A percentile compares a stretch with the other conserved stretches of the same genome.
Conservation (phyloP, 345 rosid genomes). For the Bretschneidera sinensis region DNA sequence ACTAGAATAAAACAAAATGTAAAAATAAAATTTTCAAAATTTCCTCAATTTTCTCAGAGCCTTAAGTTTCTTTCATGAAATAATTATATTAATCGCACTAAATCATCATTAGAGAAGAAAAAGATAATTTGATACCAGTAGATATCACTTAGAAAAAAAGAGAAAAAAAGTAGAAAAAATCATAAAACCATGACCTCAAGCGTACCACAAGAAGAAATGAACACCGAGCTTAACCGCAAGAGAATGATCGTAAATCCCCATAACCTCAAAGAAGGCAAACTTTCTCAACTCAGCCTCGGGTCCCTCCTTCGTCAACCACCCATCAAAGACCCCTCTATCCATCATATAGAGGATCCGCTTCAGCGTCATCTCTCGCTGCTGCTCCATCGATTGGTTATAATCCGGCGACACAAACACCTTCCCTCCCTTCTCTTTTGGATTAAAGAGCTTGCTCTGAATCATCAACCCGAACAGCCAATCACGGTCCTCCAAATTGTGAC, state of each 20-base stretch:
- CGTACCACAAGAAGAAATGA: slow-evolving; percentile 77
- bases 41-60: background rate
- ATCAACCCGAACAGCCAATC: slow-evolving; percentile 77
- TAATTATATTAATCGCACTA: background rate
- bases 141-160: too few species aligned
- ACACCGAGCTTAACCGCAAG: slow-evolving; percentile 68
- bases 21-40: too few species aligned
- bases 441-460: slow-evolving; percentile 62
- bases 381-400: slow-evolving; percentile 89
- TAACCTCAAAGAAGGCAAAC: slow-evolving; percentile 53
- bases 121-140: too few species aligned
- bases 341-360: slow-evolving; percentile 50
- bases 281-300: slow-evolving; percentile 55
- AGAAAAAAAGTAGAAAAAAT: too few species aligned
- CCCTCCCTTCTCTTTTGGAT: slow-evolving; percentile 62
- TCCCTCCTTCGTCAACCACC: slow-evolving; percentile 67
- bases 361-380: slow-evolving; percentile 84
- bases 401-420: slow-evolving; percentile 68
- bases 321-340: slow-evolving; percentile 60
- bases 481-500: slow-evolving; percentile 63
- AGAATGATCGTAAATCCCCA: slow-evolving; percentile 64
- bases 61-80: background rate
- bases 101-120: background rate
- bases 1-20: too few species aligned
- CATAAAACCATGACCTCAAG: background rate